phyloP scores from a whole-genome alignment of 2,329 filamentous ascomycete species.

The Beauveria medogensis region DNA sequence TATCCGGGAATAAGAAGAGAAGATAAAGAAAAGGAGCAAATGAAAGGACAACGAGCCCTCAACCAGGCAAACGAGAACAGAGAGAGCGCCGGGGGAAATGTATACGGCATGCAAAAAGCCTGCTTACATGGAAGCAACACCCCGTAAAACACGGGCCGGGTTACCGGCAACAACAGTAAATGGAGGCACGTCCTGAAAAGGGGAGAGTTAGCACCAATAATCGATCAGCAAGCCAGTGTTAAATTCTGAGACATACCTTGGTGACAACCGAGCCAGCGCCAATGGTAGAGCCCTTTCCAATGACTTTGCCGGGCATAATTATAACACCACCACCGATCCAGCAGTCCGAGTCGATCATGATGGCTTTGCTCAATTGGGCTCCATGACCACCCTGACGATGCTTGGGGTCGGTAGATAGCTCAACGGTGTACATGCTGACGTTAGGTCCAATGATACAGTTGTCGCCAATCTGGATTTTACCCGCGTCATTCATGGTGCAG shows the following conservation, averaged over 20 bases:
- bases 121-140: constrained; percentile 23
- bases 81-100: background rate
- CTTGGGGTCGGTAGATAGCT: constrained; percentile 63
- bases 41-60: background rate
- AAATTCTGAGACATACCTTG: constrained; percentile 41
- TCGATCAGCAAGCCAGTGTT: constrained; percentile 8
- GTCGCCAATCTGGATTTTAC: constrained; percentile 71
- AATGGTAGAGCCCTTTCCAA: constrained; percentile 71
- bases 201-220: background rate
- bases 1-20: background rate
- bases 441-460: constrained; percentile 72
- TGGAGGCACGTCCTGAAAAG: constrained; percentile 50
- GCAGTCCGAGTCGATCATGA: constrained; percentile 78
- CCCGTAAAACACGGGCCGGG: constrained; percentile 51
- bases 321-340: constrained; percentile 72
- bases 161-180: constrained; percentile 65
- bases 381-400: constrained; percentile 66
- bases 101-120: background rate
- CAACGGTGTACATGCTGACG: constrained; percentile 76
- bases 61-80: background rate
- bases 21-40: background rate
- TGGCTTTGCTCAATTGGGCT: constrained; percentile 58
- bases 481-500: constrained; percentile 82
- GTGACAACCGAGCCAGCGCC: constrained; percentile 82
- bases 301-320: constrained; percentile 70